phyloP scores from a whole-genome alignment of 768 basidiomycete species.

The Termitomyces heimii region DNA sequence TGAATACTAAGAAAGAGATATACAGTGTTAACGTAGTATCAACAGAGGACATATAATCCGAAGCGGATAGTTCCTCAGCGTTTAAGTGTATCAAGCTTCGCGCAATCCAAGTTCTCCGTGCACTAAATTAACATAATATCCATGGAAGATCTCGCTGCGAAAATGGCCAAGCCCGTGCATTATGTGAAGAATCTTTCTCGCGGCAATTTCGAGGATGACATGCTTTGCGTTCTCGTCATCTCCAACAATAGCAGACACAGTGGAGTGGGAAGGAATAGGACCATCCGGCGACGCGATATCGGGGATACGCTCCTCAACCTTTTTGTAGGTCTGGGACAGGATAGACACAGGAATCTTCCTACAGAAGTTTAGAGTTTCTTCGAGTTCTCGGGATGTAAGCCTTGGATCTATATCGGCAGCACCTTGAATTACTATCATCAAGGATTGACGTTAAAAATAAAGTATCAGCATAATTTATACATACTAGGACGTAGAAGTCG shows the following conservation, averaged over 20 bases:
- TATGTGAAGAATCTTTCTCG: conserved; percentile 1
- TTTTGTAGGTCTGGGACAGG: conserved; percentile 19
- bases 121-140: conserved; percentile 5
- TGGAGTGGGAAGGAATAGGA: background rate
- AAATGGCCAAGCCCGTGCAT: conserved; percentile 7
- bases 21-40: no score
- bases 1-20: no score
- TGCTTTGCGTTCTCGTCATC: conserved; percentile 4
- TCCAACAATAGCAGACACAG: conserved; percentile 1
- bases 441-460: background rate
- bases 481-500: conserved; percentile 23
- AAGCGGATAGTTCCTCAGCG: no score
- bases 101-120: conserved; percentile 6
- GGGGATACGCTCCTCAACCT: conserved; percentile 16
- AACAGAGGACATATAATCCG: no score
- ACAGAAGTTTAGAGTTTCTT: conserved; percentile 33
- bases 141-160: conserved; percentile 3
- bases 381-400: conserved; percentile 44
- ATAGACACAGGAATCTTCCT: conserved; percentile 21
- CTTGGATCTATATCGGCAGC: conserved; percentile 40
- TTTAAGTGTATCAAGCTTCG: no score
- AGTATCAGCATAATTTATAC: background rate
- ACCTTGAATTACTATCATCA: conserved; percentile 41
- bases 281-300: background rate
- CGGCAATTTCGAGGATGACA: background rate